Percentiles rank a stretch among this genome's conserved stretches.
These are phyloP conservation scores for Salvia splendens DNA, from an alignment of 257 asterid genomes.

Conservation along the genomic window DNA sequence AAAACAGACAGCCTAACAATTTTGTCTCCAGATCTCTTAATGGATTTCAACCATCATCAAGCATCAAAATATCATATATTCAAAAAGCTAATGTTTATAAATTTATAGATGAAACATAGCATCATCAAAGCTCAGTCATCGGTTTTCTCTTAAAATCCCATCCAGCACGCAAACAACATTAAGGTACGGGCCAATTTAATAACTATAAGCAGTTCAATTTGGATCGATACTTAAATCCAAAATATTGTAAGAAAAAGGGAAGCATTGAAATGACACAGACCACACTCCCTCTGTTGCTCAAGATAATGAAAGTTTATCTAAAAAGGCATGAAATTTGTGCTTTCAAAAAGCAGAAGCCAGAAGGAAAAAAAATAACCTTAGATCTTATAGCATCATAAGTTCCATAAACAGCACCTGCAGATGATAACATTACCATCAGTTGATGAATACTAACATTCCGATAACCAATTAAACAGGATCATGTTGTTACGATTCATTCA, in stretches of 20 bases:
- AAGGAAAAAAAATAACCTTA: slow-evolving; percentile 43
- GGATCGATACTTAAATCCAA: background rate
- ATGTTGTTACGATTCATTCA: background rate
- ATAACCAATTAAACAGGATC: background rate
- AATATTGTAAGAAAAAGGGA: slow-evolving; percentile 1
- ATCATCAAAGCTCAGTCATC: no score
- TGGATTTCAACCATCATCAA: background rate
- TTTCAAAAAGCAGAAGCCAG: slow-evolving; percentile 1
- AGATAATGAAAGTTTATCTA: background rate
- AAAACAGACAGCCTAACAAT: background rate
- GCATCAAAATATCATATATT: slow-evolving; percentile 1
- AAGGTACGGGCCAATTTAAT: background rate
- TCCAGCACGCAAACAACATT: background rate
- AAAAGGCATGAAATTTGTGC: background rate
- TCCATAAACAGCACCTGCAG: slow-evolving; percentile 72
- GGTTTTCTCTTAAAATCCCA: no score
- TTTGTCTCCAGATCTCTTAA: background rate
- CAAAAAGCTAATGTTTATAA: background rate
- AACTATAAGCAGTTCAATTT: background rate
- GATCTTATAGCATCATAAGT: slow-evolving; percentile 62
- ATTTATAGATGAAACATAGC: background rate
- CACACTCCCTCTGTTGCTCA: slow-evolving; percentile 8
- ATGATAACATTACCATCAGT: slow-evolving; percentile 14
- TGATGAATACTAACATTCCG: background rate
- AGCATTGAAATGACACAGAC: background rate